Evolutionary conservation across 306 rosid species (phyloP), one percentile per base, ranked within the genome.

Genomic region (Canavalia gladiata): DNA sequence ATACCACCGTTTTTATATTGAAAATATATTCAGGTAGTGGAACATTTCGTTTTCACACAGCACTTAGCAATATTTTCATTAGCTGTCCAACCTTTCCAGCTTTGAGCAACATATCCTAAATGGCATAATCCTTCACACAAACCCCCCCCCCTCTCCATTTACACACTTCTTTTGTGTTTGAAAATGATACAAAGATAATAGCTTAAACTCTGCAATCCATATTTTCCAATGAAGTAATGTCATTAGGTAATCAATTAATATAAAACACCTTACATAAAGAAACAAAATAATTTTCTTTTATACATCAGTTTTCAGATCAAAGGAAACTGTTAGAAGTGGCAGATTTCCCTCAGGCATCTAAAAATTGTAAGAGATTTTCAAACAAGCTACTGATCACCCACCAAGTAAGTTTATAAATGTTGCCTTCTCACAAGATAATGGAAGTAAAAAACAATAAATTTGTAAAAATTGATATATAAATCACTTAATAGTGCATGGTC

Each of bases 261-360:
- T 13, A n/a, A 43, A 81, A 49, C 18, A 51, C 28, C 59, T 18
- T 3, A 12, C 46, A 37, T 57, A 82, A 68, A 75, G 50, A 66
- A 43, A 31, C 66, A 39, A 7, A 13, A 60, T 10, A 29, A 52
- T 41, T 75, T 68, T 18, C 31, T 30, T 8, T 68, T 6, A 30
- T 13, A 72, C 13, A 30, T 33, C 58, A 52, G 57, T 39, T 41
- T 74, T 68, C 74, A 51, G 72, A 34, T 84, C 39, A 64, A 63
- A 39, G 6, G 54, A 75, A 54, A 30, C 41, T 10, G 33, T 75
- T 28, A 56, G 56, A 68, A 70, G 72, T 11, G 6, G 43, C 74
- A 13, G 7, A 47, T 58, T 55, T 45, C 39, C 55, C 54, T 56
- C 13, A 49, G 12, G 31, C 12, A 29, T 77, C 6, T 39, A n/a